Evolutionary conservation across 176 grass and related monocot genomes (phyloP), one percentile per base, ranked within the genome.

Genomic region (Stipa capillata): DNA sequence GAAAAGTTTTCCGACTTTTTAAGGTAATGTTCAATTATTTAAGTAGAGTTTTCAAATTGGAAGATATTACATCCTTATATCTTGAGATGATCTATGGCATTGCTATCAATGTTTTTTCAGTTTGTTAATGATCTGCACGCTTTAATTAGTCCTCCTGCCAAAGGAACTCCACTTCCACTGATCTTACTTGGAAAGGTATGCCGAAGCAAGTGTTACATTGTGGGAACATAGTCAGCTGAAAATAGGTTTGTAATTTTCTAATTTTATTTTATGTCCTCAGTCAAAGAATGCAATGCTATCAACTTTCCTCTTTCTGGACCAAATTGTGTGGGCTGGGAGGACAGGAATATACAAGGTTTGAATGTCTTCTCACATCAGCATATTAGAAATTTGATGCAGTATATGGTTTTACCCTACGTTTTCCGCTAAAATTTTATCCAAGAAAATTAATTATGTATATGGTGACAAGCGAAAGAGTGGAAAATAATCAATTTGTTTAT

Each of bases 321-420:
- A 97, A 93, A 89, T 97, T 60, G 94, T 97, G 35, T 97, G 94
- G 94, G 88, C 86, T 61, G 87, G 89, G 33, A 92, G 94, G 63
- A 97, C 94, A 77, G 91, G 94, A 78, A 72, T 97, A 87, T 97
- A 93, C 84, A 93, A 97, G 94, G 94, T 97, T 25, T 60, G 80
- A 16, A 65, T 79, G 78, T 60, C 4, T 39, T 29, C 85, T 35
- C 11, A n/a, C 32, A 17, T 63, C 16, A 28, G 41, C 4, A 11
- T 41, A 13, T 31, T 2, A 14, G 2, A 61, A 47, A 8, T 7
- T 32, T 4, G 2, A 40, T 33, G 3, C 0, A 5, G 0, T 25
- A 2, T 17, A 60, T 29, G 35, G 20, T 61, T 20, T 65, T 51
- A 13, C 8, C 2, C 21, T 78, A 12, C 0, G 13, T 14, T 45